phyloP scores from a whole-genome alignment of 352 stramenopile genomes.

The Phytopythium chamaehyphon region DNA sequence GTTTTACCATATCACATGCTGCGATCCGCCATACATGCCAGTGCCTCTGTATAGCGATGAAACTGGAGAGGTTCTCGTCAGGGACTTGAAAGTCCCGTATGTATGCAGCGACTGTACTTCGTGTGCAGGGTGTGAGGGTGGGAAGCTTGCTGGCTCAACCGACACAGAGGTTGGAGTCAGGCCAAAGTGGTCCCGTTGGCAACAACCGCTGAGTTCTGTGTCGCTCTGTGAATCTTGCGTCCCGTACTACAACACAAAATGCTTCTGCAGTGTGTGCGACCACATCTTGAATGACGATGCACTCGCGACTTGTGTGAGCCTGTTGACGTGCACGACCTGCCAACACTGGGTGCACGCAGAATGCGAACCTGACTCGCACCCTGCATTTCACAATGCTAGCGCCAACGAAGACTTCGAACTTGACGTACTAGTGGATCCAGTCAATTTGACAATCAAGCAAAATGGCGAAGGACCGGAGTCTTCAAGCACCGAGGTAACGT shows the following conservation, averaged over 20 bases:
- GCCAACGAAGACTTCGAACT: slow-evolving; percentile 40
- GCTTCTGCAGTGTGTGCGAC: slow-evolving; percentile 76
- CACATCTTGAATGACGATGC: slow-evolving; percentile 37
- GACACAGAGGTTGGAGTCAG: not conserved
- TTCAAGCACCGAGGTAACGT: no score
- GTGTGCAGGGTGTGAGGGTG: slow-evolving; percentile 50
- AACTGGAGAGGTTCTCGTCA: slow-evolving; percentile 47
- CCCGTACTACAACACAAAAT: slow-evolving; percentile 52
- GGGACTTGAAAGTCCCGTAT: slow-evolving; percentile 64
- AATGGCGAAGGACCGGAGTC: not conserved
- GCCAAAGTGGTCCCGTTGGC: slow-evolving; percentile 62
- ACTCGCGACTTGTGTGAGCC: slow-evolving; percentile 35
- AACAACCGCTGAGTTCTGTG: slow-evolving; percentile 53
- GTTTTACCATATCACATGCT: slow-evolving; percentile 68
- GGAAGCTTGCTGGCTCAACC: not conserved
- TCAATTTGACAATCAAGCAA: slow-evolving; percentile 11
- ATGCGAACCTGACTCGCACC: slow-evolving; percentile 73
- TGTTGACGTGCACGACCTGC: slow-evolving; percentile 73
- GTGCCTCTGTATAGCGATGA: slow-evolving; percentile 56
- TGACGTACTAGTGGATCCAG: slow-evolving; percentile 35
- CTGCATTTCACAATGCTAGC: slow-evolving; percentile 40
- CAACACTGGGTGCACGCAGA: slow-evolving; percentile 74
- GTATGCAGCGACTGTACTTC: slow-evolving; percentile 58
- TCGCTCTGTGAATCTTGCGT: slow-evolving; percentile 66
- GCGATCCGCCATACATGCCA: slow-evolving; percentile 60